Conservation (phyloP, 345 rosid genomes). For the Brassica rapa region DNA sequence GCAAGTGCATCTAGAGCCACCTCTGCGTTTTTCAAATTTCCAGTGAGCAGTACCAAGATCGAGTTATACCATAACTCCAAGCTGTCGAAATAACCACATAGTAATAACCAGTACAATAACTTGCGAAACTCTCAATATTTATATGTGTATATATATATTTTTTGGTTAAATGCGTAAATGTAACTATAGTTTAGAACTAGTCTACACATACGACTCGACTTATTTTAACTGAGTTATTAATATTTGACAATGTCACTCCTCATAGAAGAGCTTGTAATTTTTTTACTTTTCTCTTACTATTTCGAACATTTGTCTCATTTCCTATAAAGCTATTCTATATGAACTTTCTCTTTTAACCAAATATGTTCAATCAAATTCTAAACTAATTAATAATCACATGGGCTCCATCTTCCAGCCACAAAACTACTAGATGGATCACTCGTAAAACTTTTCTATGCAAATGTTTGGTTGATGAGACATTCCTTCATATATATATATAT, state of each 20-base stretch:
- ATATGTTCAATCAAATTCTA: not conserved
- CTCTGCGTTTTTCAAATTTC: conserved; percentile 66
- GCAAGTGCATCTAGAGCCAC: conserved; percentile 78
- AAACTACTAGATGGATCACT: not conserved
- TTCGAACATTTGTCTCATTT: not conserved
- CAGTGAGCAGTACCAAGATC: conserved; percentile 64
- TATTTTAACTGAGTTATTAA: not conserved
- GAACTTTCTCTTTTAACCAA: not conserved
- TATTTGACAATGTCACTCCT: not conserved
- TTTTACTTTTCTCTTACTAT: not conserved
- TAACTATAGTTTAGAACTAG: not conserved
- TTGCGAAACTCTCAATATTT: not conserved
- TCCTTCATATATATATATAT: too few species aligned
- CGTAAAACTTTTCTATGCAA: not conserved
- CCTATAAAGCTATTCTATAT: not conserved
- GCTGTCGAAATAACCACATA: conserved; percentile 40
- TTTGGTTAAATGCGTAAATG: not conserved
- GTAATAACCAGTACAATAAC: not conserved
- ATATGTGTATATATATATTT: not conserved
- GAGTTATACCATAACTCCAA: conserved; percentile 91
- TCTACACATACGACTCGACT: not conserved
- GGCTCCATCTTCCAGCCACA: not conserved
- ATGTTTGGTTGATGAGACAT: conserved; percentile 7
- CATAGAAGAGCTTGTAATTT: not conserved
- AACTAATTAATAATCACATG: not conserved